Percentiles rank a stretch among this genome's conserved stretches.
Conservation (phyloP, 306 rosid species). For the Medicago arabica region DNA sequence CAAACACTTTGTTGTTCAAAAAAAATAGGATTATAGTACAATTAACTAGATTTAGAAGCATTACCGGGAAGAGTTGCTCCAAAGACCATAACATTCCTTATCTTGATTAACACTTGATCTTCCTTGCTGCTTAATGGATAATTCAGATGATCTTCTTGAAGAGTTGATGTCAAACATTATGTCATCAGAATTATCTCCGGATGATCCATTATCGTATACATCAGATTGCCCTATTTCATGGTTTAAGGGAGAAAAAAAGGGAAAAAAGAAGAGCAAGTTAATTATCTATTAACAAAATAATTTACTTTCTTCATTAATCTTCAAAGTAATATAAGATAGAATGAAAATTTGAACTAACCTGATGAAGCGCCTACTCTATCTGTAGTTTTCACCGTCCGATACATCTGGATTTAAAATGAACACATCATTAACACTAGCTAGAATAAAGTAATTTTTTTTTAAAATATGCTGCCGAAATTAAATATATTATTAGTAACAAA, state of each 20-base stretch:
- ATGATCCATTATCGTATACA: constrained; percentile 82
- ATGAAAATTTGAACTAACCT: constrained; percentile 50
- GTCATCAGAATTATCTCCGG: constrained; percentile 89
- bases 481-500: constrained; percentile 1
- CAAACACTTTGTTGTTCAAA: neutral
- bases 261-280: neutral
- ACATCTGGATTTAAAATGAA: constrained; percentile 68
- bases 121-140: constrained; percentile 61
- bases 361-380: constrained; percentile 90
- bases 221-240: constrained; percentile 74
- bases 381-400: constrained; percentile 95
- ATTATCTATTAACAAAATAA: neutral
- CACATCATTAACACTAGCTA: neutral
- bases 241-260: neutral
- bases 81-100: constrained; percentile 64
- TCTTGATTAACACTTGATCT: constrained; percentile 60
- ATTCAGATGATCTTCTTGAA: constrained; percentile 59
- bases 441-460: neutral
- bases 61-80: constrained; percentile 97
- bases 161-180: constrained; percentile 70
- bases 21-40: neutral
- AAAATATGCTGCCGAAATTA: neutral
- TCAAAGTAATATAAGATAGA: neutral
- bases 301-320: neutral
- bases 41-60: constrained; percentile 23